Evolutionary conservation across 371 early-diverging fungal species (phyloP), one percentile per base, ranked within the genome.

Genomic region (Caulochytrium protostelioides): DNA sequence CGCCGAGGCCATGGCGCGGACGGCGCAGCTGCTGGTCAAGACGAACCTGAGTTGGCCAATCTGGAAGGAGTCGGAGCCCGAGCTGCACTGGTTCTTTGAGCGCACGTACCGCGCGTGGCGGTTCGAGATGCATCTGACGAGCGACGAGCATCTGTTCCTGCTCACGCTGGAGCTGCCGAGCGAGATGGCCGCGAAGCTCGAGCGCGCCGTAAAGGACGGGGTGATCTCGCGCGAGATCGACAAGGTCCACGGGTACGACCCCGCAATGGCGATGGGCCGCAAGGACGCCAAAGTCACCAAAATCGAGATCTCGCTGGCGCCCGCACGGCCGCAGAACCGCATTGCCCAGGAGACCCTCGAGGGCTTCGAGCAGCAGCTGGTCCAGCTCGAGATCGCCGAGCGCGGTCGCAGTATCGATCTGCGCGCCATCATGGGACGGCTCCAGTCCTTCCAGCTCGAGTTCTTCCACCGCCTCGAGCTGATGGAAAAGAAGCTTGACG

Each of bases 61-160:
- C 30, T 54, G 54, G 54, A 54, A 57, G 44, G 55, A 57, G 43
- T 55, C 57, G 1, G 57, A 55, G 33, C 62, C 62, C 1, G 57
- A 57, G 34, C 44, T 61, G 19, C 44, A 37, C 34, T 61, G 62
- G 61, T 47, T 37, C 7, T 46, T 61, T 28, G 62, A 61, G 34
- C 46, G 52, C 4, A 47, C 47, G 33, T 61, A 49, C 28, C 22
- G 35, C 14, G 55, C 50, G 4, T 40, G 34, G 14, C 37, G 31
- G 3, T 34, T 46, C 33, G 22, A 34, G 5, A 28, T 55, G 21
- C 37, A 42, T 21, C 44, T 57, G n/a, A 55, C 62, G 2, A 54
- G 50, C 14, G 62, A 61, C 24, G 55, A 61, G 35, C 43, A 55
- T 18, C 17, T 32, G 8, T 56, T 44, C 30, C 34, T 57, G 22